Evolutionary conservation across 1,284 basidiomycete genomes (phyloP), one percentile per base, ranked within the genome.

Genomic region (Cryptococcus hybrid): DNA sequence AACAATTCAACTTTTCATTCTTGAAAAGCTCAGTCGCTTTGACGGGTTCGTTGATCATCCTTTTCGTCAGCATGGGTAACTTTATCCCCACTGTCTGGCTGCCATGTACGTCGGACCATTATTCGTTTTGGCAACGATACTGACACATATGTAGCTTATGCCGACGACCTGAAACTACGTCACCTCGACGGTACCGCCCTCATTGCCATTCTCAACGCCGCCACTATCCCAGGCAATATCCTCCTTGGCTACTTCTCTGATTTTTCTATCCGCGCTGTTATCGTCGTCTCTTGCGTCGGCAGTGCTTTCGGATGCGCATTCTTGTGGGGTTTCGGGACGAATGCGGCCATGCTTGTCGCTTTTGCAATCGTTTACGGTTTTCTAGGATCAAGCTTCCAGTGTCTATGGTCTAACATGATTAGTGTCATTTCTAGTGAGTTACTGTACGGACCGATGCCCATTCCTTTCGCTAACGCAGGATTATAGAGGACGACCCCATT

Each of bases 321-420:
- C 24, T 60, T 79, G 36, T 79, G 78, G 76, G 78, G 78, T 0
- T 69, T 78, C 51, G 72, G 72, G 1, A 73, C 71, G 7, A 63
- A 61, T 13, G 50, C 63, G n/a, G 65, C 52, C 11, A 54, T 67
- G 3, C 58, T 76, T 11, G 61, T 71, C 0, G 58, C 57, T 0
- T 76, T 76, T 47, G 60, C 63, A 1, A 47, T 74, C n/a, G 51
- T 68, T 2, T 76, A 72, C 52, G 74, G 69, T 35, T 44, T 69
- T 18, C 60, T 70, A 5, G 71, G 67, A 0, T 55, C 61, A 24
- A 67, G 66, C 52, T 72, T 76, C 50, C 60, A 70, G 5, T 68
- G 69, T 1, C 48, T 71, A 6, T 76, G 71, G 72, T 62, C 68
- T 34, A 67, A 65, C 52, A 66, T 73, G 58, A 73, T 73, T 51